These are phyloP conservation scores for Tremella mesenterica DNA, from an alignment of 768 basidiomycete genomes.

Conservation along the genomic window DNA sequence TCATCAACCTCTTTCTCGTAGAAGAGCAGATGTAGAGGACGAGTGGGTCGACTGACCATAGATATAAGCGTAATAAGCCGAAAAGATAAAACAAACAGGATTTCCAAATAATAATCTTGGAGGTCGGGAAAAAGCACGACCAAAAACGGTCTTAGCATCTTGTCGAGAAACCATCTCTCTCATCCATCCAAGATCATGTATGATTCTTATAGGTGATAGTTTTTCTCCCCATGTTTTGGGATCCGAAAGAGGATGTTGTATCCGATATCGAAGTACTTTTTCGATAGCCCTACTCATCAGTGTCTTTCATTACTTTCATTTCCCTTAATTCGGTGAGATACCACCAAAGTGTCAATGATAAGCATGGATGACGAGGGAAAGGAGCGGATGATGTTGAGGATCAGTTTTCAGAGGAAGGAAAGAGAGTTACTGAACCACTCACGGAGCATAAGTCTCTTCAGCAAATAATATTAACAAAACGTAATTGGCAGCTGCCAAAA, in stretches of 20 bases:
- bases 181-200: constrained; percentile 34
- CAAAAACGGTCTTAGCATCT: constrained; percentile 25
- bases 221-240: constrained; percentile 1
- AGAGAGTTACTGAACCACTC: too few relatives aligned
- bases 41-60: constrained; percentile 26
- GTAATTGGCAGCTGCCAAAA: constrained; percentile 21
- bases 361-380: too few relatives aligned
- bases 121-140: constrained; percentile 31
- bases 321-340: neutral
- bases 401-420: too few relatives aligned
- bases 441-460: constrained; percentile 39
- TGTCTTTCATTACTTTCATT: neutral
- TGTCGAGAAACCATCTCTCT: constrained; percentile 27
- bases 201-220: constrained; percentile 8
- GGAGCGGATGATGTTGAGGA: too few relatives aligned
- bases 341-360: too few relatives aligned
- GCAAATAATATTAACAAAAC: constrained; percentile 19
- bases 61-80: constrained; percentile 36
- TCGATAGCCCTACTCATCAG: constrained; percentile 19
- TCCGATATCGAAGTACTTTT: constrained; percentile 26
- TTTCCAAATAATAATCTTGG: constrained; percentile 33
- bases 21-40: neutral
- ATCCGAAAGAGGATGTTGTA: constrained; percentile 10
- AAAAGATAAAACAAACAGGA: constrained; percentile 34
- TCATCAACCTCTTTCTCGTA: neutral